Conservation (phyloP, 208 protist species). For the Leishmania arabica region DNA sequence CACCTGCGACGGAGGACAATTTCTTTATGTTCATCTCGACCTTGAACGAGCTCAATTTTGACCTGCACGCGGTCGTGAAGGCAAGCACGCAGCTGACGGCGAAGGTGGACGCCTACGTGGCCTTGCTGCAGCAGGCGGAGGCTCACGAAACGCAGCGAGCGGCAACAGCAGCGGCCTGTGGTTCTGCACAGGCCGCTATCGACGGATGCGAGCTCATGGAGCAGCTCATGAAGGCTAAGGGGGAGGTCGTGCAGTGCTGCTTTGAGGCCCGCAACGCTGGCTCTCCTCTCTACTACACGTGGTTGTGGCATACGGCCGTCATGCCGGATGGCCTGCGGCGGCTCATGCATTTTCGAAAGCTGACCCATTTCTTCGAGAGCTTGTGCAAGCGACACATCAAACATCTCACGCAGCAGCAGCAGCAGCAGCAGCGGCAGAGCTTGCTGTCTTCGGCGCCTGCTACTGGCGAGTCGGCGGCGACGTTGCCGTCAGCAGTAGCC, state of each 20-base stretch:
- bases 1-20: slow-evolving; percentile 19
- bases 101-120: slow-evolving; percentile 34
- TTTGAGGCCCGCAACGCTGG: slow-evolving; percentile 50
- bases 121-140: slow-evolving; percentile 22
- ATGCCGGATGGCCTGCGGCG: slow-evolving; percentile 63
- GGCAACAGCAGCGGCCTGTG: not conserved
- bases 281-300: slow-evolving; percentile 76
- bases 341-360: slow-evolving; percentile 79
- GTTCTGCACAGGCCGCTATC: not conserved
- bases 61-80: slow-evolving; percentile 41
- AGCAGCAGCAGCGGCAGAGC: not conserved
- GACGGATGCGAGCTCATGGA: slow-evolving; percentile 14
- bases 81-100: slow-evolving; percentile 28
- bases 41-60: slow-evolving; percentile 61
- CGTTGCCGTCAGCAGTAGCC: not conserved
- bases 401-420: not conserved
- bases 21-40: slow-evolving; percentile 67
- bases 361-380: slow-evolving; percentile 49
- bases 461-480: not conserved
- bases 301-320: slow-evolving; percentile 70
- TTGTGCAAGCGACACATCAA: slow-evolving; percentile 41
- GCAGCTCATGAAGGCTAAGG: slow-evolving; percentile 40
- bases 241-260: slow-evolving; percentile 53
- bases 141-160: not conserved
- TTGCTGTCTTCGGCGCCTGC: not conserved